Conservation (phyloP, 2,329 filamentous ascomycete genomes). For the Fusarium tupiense region DNA sequence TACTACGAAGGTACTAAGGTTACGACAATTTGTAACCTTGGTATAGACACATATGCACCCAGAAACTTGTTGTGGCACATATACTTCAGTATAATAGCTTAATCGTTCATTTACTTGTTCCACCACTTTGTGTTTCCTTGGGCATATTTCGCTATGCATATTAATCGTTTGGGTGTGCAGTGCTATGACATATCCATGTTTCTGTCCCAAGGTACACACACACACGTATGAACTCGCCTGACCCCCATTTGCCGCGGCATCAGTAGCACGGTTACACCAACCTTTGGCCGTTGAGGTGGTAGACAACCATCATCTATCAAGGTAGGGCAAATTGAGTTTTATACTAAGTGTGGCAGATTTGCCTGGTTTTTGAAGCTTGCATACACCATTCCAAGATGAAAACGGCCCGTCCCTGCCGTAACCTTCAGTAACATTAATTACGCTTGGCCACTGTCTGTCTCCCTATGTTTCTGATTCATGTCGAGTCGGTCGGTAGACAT, state of each 20-base stretch:
- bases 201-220: neutral
- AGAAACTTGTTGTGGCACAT: neutral
- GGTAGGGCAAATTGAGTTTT: conserved; percentile 2
- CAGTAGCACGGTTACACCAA: neutral
- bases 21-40: neutral
- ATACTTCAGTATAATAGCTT: neutral
- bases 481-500: neutral
- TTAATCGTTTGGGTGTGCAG: neutral
- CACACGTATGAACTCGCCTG: neutral
- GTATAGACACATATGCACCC: neutral
- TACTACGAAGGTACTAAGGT: neutral
- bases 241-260: conserved; percentile 7
- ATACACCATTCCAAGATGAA: neutral
- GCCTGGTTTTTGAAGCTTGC: neutral
- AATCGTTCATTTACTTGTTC: neutral
- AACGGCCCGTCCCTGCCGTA: conserved; percentile 13
- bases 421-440: neutral
- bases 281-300: neutral
- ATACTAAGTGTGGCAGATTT: conserved; percentile 2
- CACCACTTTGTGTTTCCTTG: neutral
- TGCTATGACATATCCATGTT: neutral
- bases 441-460: neutral
- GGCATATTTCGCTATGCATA: neutral
- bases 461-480: neutral
- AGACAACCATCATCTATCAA: neutral